Conservation (phyloP, 164 flowering plant species). For the Berberis thunbergii region DNA sequence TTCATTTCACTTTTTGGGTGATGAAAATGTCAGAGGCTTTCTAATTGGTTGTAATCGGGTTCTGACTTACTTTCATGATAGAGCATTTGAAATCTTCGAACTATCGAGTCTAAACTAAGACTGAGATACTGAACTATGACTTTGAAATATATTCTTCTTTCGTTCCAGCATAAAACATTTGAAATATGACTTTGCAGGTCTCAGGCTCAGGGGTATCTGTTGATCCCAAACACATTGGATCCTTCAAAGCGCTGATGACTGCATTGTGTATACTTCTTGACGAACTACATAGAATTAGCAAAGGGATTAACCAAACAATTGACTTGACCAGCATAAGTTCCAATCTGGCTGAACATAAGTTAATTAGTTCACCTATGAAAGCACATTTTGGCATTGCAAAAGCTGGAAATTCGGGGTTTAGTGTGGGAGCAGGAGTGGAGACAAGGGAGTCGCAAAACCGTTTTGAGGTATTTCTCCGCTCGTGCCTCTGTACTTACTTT, state of each 20-base stretch:
- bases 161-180: neutral
- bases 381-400: slow-evolving; percentile 12
- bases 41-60: too few species aligned
- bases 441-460: slow-evolving; percentile 24
- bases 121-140: too few species aligned
- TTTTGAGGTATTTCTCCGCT: slow-evolving; percentile 35
- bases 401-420: slow-evolving; percentile 23
- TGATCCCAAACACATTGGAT: slow-evolving; percentile 29
- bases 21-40: too few species aligned
- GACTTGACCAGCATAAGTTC: slow-evolving; percentile 48
- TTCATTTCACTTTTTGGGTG: too few species aligned
- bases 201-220: slow-evolving; percentile 19
- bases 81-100: too few species aligned
- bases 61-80: too few species aligned
- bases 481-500: slow-evolving; percentile 4
- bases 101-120: too few species aligned
- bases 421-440: slow-evolving; percentile 12
- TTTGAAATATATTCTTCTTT: neutral
- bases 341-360: slow-evolving; percentile 24
- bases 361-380: slow-evolving; percentile 19
- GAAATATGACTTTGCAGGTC: slow-evolving; percentile 22
- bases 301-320: slow-evolving; percentile 47
- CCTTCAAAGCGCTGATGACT: slow-evolving; percentile 49
- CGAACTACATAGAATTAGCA: slow-evolving; percentile 61
- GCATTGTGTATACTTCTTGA: slow-evolving; percentile 60